These are phyloP conservation scores for Irpex rosettiformis DNA, from an alignment of 1,284 basidiomycete species.

Conservation along the genomic window DNA sequence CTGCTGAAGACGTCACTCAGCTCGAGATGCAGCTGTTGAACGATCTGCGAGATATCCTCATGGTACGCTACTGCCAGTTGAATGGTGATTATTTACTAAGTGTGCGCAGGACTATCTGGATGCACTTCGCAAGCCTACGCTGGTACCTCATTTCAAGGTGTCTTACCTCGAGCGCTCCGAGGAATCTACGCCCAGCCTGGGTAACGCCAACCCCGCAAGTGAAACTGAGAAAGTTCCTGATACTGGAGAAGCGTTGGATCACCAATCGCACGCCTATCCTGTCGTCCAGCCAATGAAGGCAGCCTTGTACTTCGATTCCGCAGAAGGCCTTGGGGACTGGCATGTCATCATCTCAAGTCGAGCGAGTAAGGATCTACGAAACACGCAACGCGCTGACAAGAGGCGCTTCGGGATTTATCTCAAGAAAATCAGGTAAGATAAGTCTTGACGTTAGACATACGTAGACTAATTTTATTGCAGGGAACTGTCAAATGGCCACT, in stretches of 20 bases:
- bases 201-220: not conserved
- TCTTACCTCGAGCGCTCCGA: slow-evolving; percentile 16
- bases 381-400: slow-evolving; percentile 23
- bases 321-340: slow-evolving; percentile 51
- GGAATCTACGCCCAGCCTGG: not conserved
- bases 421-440: slow-evolving; percentile 56
- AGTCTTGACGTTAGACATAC: not conserved
- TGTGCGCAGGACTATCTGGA: slow-evolving; percentile 17
- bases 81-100: not conserved
- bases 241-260: no score
- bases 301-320: slow-evolving; percentile 43
- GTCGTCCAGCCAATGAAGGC: slow-evolving; percentile 41
- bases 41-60: slow-evolving; percentile 25
- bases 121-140: slow-evolving; percentile 18
- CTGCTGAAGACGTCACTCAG: slow-evolving; percentile 19
- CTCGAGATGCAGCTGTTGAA: slow-evolving; percentile 20
- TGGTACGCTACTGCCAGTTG: slow-evolving; percentile 22
- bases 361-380: slow-evolving; percentile 39
- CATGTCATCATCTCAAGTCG: slow-evolving; percentile 41
- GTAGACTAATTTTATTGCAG: slow-evolving; percentile 28
- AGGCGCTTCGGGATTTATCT: slow-evolving; percentile 44
- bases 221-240: not conserved
- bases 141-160: slow-evolving; percentile 17
- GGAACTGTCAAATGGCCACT: slow-evolving; percentile 62
- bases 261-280: not conserved